phyloP scores from a whole-genome alignment of 2,329 filamentous ascomycete species.

The Pyricularia pennisetigena region DNA sequence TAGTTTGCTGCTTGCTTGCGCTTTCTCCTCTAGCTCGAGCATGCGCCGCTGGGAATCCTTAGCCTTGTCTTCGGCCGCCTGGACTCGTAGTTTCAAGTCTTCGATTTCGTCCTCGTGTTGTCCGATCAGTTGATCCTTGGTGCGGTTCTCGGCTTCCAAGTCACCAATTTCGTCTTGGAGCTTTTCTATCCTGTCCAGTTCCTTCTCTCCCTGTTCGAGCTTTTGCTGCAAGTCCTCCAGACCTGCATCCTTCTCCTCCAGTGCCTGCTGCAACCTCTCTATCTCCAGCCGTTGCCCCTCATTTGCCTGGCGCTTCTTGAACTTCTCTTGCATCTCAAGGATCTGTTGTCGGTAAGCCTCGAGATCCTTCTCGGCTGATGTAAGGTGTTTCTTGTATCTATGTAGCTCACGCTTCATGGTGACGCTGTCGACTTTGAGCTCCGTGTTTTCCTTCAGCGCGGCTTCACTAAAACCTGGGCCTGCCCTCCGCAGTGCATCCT shows the following conservation, averaged over 20 bases:
- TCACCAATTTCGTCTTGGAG: slow-evolving; percentile 67
- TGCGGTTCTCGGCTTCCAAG: slow-evolving; percentile 63
- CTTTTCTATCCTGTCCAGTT: slow-evolving; percentile 51
- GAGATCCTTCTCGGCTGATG: slow-evolving; percentile 74
- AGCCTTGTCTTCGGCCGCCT: slow-evolving; percentile 45
- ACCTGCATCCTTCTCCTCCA: slow-evolving; percentile 50
- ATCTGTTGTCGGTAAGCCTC: slow-evolving; percentile 77
- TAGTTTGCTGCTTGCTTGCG: slow-evolving; percentile 39
- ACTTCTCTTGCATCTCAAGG: slow-evolving; percentile 70
- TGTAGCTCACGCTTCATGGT: slow-evolving; percentile 83
- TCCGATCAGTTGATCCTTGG: slow-evolving; percentile 64
- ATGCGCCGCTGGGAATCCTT: slow-evolving; percentile 43
- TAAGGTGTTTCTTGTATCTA: slow-evolving; percentile 76
- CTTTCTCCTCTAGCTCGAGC: slow-evolving; percentile 47
- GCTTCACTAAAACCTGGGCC: slow-evolving; percentile 85
- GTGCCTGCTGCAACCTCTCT: slow-evolving; percentile 42
- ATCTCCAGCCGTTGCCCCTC: slow-evolving; percentile 55
- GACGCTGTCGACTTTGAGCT: slow-evolving; percentile 85
- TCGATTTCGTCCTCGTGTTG: slow-evolving; percentile 60
- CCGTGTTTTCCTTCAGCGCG: slow-evolving; percentile 88
- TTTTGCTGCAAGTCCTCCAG: slow-evolving; percentile 51
- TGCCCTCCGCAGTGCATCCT: slow-evolving; percentile 78
- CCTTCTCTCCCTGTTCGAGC: slow-evolving; percentile 45
- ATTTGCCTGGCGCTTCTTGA: slow-evolving; percentile 66
- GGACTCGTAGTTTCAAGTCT: slow-evolving; percentile 35